Evolutionary conservation across 768 basidiomycete species (phyloP).

Genomic region (Mycena albidolilacea): DNA sequence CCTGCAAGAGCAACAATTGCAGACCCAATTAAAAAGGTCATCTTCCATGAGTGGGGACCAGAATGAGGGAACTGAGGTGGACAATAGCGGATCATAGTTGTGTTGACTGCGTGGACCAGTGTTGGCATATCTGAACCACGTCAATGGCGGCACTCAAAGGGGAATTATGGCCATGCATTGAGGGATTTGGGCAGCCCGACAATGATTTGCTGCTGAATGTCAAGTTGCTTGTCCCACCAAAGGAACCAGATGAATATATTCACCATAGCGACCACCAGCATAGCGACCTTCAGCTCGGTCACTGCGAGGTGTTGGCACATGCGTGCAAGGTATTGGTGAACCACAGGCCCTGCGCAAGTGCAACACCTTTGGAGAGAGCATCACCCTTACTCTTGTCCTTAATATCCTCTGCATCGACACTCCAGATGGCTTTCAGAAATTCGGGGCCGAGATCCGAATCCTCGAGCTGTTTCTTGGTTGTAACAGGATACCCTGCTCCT

Average conservation of each 20-base stretch:
- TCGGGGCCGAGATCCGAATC: slow-evolving; percentile 2
- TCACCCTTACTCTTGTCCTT: slow-evolving; percentile 50
- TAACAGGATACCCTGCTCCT: slow-evolving; percentile 17
- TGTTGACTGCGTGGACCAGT: neutral
- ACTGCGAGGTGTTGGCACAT: slow-evolving; percentile 43
- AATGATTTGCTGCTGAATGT: slow-evolving; percentile 45
- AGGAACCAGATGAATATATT: slow-evolving; percentile 38
- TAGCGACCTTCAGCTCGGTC: slow-evolving; percentile 54
- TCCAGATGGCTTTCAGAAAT: neutral
- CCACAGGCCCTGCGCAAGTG: slow-evolving; percentile 53
- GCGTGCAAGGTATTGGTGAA: slow-evolving; percentile 51
- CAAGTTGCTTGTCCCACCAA: slow-evolving; percentile 59
- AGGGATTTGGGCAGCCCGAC: slow-evolving; percentile 1
- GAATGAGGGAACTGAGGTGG: slow-evolving; percentile 8
- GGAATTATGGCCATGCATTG: neutral
- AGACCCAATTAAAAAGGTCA: neutral
- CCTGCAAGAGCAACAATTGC: slow-evolving; percentile 8
- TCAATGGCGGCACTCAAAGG: neutral
- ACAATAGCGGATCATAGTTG: neutral
- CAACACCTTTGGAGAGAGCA: slow-evolving; percentile 50
- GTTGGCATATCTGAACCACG: neutral
- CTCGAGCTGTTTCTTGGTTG: slow-evolving; percentile 33
- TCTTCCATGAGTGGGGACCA: neutral
- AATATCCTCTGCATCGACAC: slow-evolving; percentile 37
- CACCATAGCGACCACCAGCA: slow-evolving; percentile 51